Evolutionary conservation across 1,284 basidiomycete species (phyloP).

Genomic region (Malassezia nana): DNA sequence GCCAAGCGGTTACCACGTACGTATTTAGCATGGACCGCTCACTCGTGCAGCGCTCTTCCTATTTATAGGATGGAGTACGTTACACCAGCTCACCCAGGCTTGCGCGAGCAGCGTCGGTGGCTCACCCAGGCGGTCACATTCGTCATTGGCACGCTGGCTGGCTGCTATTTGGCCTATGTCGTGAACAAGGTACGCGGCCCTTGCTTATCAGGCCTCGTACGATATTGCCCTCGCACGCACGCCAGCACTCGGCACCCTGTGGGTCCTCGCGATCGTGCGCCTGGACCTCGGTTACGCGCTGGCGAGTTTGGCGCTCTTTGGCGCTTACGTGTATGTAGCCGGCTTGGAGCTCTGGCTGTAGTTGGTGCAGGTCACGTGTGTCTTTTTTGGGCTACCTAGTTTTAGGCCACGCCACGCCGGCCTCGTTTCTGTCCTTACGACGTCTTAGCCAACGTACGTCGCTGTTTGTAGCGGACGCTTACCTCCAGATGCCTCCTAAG

Average conservation of each 20-base stretch:
- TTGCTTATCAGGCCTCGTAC: conserved; percentile 27
- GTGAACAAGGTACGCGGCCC: conserved; percentile 31
- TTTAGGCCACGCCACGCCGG: conserved; percentile 5
- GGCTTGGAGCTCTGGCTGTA: conserved; percentile 24
- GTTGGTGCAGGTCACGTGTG: conserved; percentile 12
- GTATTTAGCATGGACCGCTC: conserved; percentile 6
- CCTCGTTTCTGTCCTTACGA: conserved; percentile 9
- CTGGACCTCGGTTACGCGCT: conserved; percentile 39
- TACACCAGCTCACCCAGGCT: conserved; percentile 14
- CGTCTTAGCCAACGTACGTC: conserved; percentile 15
- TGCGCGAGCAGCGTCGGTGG: conserved; percentile 20
- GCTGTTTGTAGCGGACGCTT: neutral
- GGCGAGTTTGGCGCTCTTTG: conserved; percentile 35
- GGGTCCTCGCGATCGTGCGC: conserved; percentile 46
- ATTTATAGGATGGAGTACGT: conserved; percentile 11
- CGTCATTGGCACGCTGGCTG: conserved; percentile 22
- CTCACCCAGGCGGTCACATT: conserved; percentile 25
- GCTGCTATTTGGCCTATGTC: conserved; percentile 33
- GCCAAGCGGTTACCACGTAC: conserved; percentile 28
- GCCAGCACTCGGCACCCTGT: conserved; percentile 47
- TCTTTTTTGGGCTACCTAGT: conserved; percentile 8
- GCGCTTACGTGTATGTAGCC: conserved; percentile 21
- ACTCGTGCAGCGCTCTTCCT: neutral
- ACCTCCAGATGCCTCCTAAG: conserved; percentile 45
- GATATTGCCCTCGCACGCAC: conserved; percentile 39